Evolutionary conservation across 1,284 basidiomycete genomes (phyloP).

Genomic region (Tylopilus sp.): DNA sequence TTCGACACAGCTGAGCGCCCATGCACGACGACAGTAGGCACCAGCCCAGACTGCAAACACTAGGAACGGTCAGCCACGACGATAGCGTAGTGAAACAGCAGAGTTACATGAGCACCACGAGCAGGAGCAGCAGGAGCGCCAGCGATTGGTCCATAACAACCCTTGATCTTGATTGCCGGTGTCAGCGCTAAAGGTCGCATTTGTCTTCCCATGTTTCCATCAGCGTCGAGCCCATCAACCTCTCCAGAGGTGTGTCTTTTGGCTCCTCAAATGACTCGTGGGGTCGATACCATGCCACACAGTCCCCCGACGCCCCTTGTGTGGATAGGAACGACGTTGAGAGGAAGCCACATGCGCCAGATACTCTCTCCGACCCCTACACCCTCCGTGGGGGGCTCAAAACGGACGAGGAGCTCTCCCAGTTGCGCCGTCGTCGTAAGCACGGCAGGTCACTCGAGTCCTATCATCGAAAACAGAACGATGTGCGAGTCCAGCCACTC

Average conservation of each 20-base stretch:
- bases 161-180: background rate
- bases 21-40: constrained; percentile 65
- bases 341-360: constrained; percentile 30
- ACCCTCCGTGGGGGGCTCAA: constrained; percentile 54
- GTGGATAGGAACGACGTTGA: constrained; percentile 42
- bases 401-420: constrained; percentile 56
- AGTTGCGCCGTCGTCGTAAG: constrained; percentile 52
- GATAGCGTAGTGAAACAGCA: constrained; percentile 9
- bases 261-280: background rate
- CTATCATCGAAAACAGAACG: constrained; percentile 84
- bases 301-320: constrained; percentile 23
- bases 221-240: background rate
- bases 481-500: constrained; percentile 41
- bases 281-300: background rate
- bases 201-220: constrained; percentile 1
- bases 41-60: constrained; percentile 52
- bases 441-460: constrained; percentile 60
- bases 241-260: constrained; percentile 12
- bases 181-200: too few species aligned
- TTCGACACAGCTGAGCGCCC: constrained; percentile 40
- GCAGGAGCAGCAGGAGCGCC: constrained; percentile 29
- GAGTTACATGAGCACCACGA: constrained; percentile 45
- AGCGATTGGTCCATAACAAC: constrained; percentile 21
- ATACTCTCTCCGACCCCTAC: constrained; percentile 52
- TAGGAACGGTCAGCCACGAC: constrained; percentile 26